Conservation (phyloP, 129 eudicot species). For the Smallanthus sonchifolius region DNA sequence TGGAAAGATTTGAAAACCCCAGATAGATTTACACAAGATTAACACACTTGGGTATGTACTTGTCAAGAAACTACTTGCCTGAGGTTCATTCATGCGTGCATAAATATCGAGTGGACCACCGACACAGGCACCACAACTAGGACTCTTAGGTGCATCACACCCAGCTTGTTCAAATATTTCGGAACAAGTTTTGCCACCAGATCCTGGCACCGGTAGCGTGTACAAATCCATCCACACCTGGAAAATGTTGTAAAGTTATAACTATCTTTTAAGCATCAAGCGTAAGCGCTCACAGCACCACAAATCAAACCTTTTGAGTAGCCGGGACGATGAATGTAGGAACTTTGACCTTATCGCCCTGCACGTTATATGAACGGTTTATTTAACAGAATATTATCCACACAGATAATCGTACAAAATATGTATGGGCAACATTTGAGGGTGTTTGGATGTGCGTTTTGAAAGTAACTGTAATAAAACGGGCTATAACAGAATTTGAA, state of each 20-base stretch:
- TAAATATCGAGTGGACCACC: slow-evolving; percentile 84
- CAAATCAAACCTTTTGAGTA: slow-evolving; percentile 60
- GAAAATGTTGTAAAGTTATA: not conserved
- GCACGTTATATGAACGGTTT: slow-evolving; percentile 1
- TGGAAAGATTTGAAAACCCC: not conserved
- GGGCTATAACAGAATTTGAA: not conserved
- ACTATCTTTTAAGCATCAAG: not conserved
- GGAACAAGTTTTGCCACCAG: slow-evolving; percentile 77
- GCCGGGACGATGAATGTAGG: slow-evolving; percentile 89
- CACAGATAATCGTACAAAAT: not conserved
- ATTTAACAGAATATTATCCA: not conserved
- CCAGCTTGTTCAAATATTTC: slow-evolving; percentile 86
- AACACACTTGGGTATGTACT: not conserved
- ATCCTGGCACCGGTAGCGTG: slow-evolving; percentile 77
- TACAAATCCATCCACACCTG: slow-evolving; percentile 85
- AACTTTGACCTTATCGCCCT: slow-evolving; percentile 79
- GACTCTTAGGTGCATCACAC: slow-evolving; percentile 60
- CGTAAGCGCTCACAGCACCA: not conserved
- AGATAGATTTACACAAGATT: not conserved
- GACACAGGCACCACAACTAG: slow-evolving; percentile 80
- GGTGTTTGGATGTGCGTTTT: not conserved
- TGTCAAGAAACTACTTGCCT: slow-evolving; percentile 31
- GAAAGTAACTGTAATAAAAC: too few relatives aligned
- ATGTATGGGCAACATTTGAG: not conserved
- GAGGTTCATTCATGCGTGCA: slow-evolving; percentile 82